phyloP scores from a whole-genome alignment of 192 early-diverging fungal genomes.

The Coemansia sp. region DNA sequence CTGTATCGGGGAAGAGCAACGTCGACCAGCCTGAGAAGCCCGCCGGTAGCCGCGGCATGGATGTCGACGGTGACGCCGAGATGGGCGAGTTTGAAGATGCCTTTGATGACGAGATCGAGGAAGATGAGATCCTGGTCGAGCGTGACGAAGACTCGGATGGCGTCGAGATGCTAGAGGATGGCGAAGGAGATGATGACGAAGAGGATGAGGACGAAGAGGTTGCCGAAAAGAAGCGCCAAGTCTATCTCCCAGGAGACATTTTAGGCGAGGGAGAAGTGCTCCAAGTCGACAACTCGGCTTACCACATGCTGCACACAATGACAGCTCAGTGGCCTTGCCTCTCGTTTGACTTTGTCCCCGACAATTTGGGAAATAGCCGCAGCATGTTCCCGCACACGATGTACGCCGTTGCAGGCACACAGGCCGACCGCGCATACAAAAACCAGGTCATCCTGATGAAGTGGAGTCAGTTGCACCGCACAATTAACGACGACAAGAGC shows the following conservation, averaged over 20 bases:
- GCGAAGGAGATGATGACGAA: slow-evolving; percentile 39
- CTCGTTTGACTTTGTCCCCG: slow-evolving; percentile 92
- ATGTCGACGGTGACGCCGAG: slow-evolving; percentile 41
- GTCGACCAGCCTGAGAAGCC: slow-evolving; percentile 26
- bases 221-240: slow-evolving; percentile 60
- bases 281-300: slow-evolving; percentile 91
- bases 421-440: slow-evolving; percentile 77
- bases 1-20: slow-evolving; percentile 14
- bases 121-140: slow-evolving; percentile 62
- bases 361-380: slow-evolving; percentile 78
- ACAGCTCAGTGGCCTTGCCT: slow-evolving; percentile 95
- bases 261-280: slow-evolving; percentile 86
- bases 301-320: slow-evolving; percentile 96
- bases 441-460: slow-evolving; percentile 97
- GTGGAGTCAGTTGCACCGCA: slow-evolving; percentile 89
- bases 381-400: slow-evolving; percentile 87
- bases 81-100: slow-evolving; percentile 82
- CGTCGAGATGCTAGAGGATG: slow-evolving; percentile 46
- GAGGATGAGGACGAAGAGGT: slow-evolving; percentile 59
- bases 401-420: slow-evolving; percentile 93
- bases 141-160: slow-evolving; percentile 66
- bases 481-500: slow-evolving; percentile 80
- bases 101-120: slow-evolving; percentile 87
- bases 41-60: slow-evolving; percentile 25
- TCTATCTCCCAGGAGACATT: slow-evolving; percentile 90